Percentiles rank a stretch among this genome's conserved stretches.
phyloP scores from a whole-genome alignment of 2,329 filamentous ascomycete genomes.

The Xylaria arbuscula region DNA sequence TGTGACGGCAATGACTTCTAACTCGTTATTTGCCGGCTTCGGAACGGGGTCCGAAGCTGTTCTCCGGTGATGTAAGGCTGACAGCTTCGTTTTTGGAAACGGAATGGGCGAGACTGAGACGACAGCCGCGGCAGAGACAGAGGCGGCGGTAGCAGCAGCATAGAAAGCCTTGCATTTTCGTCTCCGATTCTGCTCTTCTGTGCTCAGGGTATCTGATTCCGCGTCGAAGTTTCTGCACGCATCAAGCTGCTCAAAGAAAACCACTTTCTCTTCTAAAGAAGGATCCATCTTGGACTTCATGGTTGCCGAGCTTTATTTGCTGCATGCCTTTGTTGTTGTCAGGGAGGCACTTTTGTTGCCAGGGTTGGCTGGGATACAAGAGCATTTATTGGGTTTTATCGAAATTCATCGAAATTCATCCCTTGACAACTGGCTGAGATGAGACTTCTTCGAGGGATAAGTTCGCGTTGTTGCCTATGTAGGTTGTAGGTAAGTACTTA shows the following conservation, averaged over 20 bases:
- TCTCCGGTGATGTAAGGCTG: conserved; percentile 13
- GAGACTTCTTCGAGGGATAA: not conserved
- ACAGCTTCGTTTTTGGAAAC: conserved; percentile 31
- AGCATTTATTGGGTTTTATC: not conserved
- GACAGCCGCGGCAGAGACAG: conserved; percentile 31
- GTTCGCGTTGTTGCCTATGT: not conserved
- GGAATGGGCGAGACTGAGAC: conserved; percentile 12
- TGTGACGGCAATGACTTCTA: conserved; percentile 43
- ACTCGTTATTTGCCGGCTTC: conserved; percentile 24
- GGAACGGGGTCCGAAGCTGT: conserved; percentile 37
- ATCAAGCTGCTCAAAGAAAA: conserved; percentile 59
- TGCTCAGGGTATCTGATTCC: conserved; percentile 48
- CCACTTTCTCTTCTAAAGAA: conserved; percentile 56
- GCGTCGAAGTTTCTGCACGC: conserved; percentile 46
- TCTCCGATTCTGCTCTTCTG: conserved; percentile 53
- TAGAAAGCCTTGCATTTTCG: conserved; percentile 44
- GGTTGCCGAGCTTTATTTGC: conserved; percentile 9
- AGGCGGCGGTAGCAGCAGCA: not conserved
- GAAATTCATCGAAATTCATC: not conserved
- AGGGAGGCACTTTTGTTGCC: conserved; percentile 9
- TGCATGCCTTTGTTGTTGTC: conserved; percentile 13
- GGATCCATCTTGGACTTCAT: conserved; percentile 42
- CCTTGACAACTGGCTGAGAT: not conserved
- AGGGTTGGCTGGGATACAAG: conserved; percentile 5
- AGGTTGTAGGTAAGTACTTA: too few species aligned